Evolutionary conservation across 176 grass and related monocot genomes (phyloP), one percentile per base, ranked within the genome.

Genomic region (Juncus effusus): DNA sequence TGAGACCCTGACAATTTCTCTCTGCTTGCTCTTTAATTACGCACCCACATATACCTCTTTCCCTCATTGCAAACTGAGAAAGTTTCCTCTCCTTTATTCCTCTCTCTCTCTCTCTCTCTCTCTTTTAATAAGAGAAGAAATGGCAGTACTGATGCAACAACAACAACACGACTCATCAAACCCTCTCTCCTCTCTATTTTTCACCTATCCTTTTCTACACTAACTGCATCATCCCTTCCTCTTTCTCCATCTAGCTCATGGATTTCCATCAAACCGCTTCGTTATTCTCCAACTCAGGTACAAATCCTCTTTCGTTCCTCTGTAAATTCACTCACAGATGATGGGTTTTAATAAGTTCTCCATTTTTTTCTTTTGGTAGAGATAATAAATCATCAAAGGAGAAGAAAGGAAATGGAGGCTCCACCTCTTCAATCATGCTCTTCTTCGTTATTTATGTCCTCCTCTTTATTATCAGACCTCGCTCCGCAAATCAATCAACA

Each of bases 401-500:
- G 54, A 59, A 72, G 69, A 41, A 72, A 72, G 69, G 69, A 60
- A 40, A 72, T 72, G 69, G 69, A 59, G 14, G 54, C 16, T 47
- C 39, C 69, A 41, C 54, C 68, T 42, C 38, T 72, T 55, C 54
- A 72, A 35, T 72, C 68, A 57, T 72, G 54, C 54, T 72, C 69
- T 16, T 56, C 69, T 11, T 72, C 69, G 35, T 19, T 72, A 2
- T 72, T 58, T 35, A 59, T 58, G 3, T 77, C 80, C 16, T 80
- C 80, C 16, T 80, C 87, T 4, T 28, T 85, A 39, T 58, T 88
- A 59, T 70, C 81, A 36, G 70, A 65, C 45, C 51, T 88, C 74
- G 68, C 73, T 74, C 65, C 79, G 13, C 81, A 71, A 78, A 80
- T 67, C 77, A 81, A 78, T 49, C 79, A 52, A 13, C 77, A 82